Percentiles rank a stretch among this genome's conserved stretches.
Conservation (phyloP, 176 grass and related monocot genomes). For the Musa beccarii region DNA sequence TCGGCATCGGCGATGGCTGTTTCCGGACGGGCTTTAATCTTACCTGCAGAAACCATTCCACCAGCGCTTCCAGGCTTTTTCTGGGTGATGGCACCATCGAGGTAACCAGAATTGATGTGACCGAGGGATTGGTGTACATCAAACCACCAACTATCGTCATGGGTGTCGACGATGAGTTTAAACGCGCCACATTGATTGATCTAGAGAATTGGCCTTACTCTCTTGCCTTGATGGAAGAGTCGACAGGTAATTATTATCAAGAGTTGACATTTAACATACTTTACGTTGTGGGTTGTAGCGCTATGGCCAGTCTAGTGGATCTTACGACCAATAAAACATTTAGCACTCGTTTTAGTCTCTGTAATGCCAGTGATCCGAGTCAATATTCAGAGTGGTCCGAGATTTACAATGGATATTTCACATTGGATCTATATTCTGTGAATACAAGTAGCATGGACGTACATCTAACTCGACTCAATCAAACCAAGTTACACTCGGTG, state of each 20-base stretch:
- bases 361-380: background rate
- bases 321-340: background rate
- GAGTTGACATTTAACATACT: fast-evolving
- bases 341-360: background rate
- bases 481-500: background rate
- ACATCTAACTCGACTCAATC: background rate
- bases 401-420: background rate
- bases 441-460: background rate
- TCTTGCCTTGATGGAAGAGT: background rate
- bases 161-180: background rate
- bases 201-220: background rate
- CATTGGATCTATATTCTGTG: background rate
- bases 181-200: background rate
- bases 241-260: background rate
- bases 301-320: background rate
- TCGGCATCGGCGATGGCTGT: background rate
- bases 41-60: background rate
- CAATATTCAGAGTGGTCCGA: no score
- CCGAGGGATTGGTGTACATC: background rate
- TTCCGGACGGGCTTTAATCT: background rate
- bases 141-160: background rate
- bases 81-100: background rate
- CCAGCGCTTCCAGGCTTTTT: background rate
- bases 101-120: background rate
- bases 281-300: background rate